phyloP scores from a whole-genome alignment of 345 rosid species.

The Hirschfeldia incana region DNA sequence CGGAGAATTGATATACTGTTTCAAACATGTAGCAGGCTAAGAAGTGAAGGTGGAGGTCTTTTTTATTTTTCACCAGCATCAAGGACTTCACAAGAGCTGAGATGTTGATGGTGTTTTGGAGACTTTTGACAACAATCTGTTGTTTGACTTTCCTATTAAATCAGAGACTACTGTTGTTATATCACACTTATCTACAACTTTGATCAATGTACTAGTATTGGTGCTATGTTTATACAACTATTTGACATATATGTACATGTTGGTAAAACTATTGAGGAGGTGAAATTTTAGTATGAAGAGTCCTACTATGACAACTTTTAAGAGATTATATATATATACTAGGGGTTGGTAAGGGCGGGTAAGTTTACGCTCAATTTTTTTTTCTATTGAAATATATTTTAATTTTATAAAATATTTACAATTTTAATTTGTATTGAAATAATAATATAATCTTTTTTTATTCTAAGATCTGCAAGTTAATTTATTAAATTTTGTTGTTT shows the following conservation, averaged over 20 bases:
- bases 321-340: no score
- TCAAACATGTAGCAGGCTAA: slow-evolving; percentile 27
- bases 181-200: background rate
- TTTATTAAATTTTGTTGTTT: no score
- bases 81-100: slow-evolving; percentile 13
- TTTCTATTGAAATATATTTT: no score
- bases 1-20: background rate
- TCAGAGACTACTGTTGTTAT: slow-evolving; percentile 2
- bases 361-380: no score
- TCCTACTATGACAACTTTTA: background rate
- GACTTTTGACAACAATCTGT: slow-evolving; percentile 30
- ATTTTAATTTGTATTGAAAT: no score
- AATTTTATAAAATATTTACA: no score
- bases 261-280: background rate
- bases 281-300: background rate
- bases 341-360: no score
- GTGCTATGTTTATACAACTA: slow-evolving; percentile 11
- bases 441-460: no score
- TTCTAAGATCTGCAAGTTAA: no score
- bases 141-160: slow-evolving; percentile 5
- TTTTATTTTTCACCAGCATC: background rate
- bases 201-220: slow-evolving; percentile 10
- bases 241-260: background rate
- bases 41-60: slow-evolving; percentile 30
- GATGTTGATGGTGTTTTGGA: slow-evolving; percentile 11